Evolutionary conservation across 805 yeast species (phyloP), one percentile per base, ranked within the genome.

Genomic region (Saccharomyces jurei): DNA sequence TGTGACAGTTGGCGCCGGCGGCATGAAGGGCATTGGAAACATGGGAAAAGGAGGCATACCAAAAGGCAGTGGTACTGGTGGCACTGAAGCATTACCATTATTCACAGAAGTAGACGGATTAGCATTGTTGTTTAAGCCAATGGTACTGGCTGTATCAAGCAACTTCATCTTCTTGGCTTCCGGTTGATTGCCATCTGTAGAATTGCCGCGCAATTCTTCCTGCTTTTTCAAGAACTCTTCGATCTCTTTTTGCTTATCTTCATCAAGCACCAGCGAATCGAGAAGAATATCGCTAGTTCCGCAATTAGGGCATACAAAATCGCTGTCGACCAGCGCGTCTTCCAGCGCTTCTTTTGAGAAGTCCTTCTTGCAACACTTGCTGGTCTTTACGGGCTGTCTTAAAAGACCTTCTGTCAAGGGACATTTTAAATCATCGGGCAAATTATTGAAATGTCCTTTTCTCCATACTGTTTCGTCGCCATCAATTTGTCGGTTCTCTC

Each of bases 221-320:
- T 71, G 73, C 25, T 62, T 70, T 53, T 76, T 74, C 5, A 81
- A 58, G 55, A 76, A 87, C 36, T 76, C 74, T 30, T 78, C 71
- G 21, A 91, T 78, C 53, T 80, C 77, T 31, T 71, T 68, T 53
- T 80, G 80, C 65, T 82, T 74, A n/a, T 79, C 87, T 49, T 75
- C 74, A 64, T 89, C 90, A 1, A 77, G 75, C 4, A 75, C 74
- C 49, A 92, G 73, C 17, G 84, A 79, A 69, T 92, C 99, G 50
- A 92, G 75, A 57, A 82, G 82, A 1, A 88, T 77, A 55, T 90
- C 97, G 26, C 80, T 82, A 17, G 77, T 78, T 2, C 79, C 81
- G 73, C 99, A 92, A 59, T 82, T 84, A 4, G 99, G 98, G 71
- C 99, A 92, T 41, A 81, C 82, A 72, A 92, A 92, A 65, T 92